Conservation (phyloP, 2,329 filamentous ascomycete species). For the Cordyceps tenuipes region DNA sequence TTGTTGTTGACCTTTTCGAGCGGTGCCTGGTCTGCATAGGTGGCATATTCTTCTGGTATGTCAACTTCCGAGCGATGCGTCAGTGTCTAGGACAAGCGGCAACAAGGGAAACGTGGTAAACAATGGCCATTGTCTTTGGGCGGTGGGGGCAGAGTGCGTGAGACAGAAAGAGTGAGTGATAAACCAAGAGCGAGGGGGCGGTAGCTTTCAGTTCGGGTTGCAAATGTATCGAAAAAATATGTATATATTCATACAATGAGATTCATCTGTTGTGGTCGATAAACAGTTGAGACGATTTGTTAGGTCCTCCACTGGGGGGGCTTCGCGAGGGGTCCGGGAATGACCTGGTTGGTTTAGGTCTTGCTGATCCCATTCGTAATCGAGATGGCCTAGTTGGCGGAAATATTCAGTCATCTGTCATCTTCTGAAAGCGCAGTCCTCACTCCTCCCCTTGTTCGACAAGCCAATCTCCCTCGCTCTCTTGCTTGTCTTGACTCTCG, state of each 20-base stretch:
- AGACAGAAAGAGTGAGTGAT: neutral
- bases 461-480: too few relatives aligned
- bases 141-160: too few relatives aligned
- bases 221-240: neutral
- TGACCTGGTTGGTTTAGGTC: slow-evolving; percentile 9
- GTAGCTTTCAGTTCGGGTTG: neutral
- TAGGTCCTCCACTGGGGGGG: slow-evolving; percentile 18
- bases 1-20: slow-evolving; percentile 6
- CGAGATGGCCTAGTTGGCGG: slow-evolving; percentile 17
- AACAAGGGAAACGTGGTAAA: neutral
- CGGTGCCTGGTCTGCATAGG: slow-evolving; percentile 14
- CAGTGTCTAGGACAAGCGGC: neutral
- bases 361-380: slow-evolving; percentile 20
- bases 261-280: slow-evolving; percentile 14
- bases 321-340: slow-evolving; percentile 19
- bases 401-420: neutral
- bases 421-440: neutral
- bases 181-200: neutral
- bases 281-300: slow-evolving; percentile 18
- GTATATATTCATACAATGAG: slow-evolving; percentile 16
- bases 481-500: too few relatives aligned
- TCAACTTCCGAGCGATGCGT: neutral
- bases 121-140: neutral
- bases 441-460: too few relatives aligned
- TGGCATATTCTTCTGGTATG: slow-evolving; percentile 17